A percentile compares a stretch with the other conserved stretches of the same genome.
Conservation (phyloP, 2,329 filamentous ascomycete genomes). For the Alternaria sp. region DNA sequence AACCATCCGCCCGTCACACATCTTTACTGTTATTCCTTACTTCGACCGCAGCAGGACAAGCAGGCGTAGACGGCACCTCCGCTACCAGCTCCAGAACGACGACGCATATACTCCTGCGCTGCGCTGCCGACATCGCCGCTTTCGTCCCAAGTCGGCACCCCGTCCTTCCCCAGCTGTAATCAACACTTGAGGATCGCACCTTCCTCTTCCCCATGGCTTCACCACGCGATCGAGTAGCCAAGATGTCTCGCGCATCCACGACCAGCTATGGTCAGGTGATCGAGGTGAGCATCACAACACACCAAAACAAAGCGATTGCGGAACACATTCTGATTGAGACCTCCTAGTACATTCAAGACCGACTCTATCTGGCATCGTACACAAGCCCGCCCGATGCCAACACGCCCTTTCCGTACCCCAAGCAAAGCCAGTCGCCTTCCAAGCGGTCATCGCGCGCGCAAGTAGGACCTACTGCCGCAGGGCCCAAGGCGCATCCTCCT, state of each 20-base stretch:
- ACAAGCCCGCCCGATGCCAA: constrained; percentile 79
- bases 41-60: constrained; percentile 27
- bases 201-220: constrained; percentile 37
- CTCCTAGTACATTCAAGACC: constrained; percentile 67
- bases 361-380: constrained; percentile 94
- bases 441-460: constrained; percentile 76
- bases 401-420: constrained; percentile 86
- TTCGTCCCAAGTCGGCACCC: constrained; percentile 27
- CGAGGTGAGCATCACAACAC: constrained; percentile 76
- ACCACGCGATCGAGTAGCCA: constrained; percentile 37
- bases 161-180: constrained; percentile 22
- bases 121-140: constrained; percentile 26
- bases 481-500: constrained; percentile 69
- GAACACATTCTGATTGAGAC: constrained; percentile 17
- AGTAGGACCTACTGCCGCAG: constrained; percentile 63
- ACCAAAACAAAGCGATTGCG: constrained; percentile 34
- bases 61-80: constrained; percentile 30
- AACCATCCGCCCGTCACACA: constrained; percentile 43
- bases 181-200: constrained; percentile 22
- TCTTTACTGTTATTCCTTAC: constrained; percentile 51
- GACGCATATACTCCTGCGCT: constrained; percentile 20
- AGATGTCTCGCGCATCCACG: constrained; percentile 43
- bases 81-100: constrained; percentile 30
- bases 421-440: constrained; percentile 72
- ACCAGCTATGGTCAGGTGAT: constrained; percentile 85